These are phyloP conservation scores for Obelidium mucronatum DNA, from an alignment of 192 early-diverging fungal species.

Conservation along the genomic window DNA sequence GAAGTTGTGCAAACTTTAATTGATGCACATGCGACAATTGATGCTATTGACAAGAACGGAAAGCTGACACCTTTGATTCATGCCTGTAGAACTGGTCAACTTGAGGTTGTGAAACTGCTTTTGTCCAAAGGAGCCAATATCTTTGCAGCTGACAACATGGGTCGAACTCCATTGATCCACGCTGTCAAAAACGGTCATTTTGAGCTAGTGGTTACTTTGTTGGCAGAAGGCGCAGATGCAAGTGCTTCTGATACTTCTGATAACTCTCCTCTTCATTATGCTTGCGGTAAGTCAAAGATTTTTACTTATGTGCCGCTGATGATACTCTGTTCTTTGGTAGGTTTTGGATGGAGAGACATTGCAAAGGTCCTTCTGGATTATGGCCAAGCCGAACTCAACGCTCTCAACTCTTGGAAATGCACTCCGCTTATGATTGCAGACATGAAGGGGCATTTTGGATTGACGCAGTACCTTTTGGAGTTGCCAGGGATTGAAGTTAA, in stretches of 20 bases:
- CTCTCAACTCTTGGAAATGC: constrained; percentile 57
- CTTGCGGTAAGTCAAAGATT: constrained; percentile 31
- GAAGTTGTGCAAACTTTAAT: constrained; percentile 50
- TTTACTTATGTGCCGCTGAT: not conserved
- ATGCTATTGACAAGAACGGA: constrained; percentile 38
- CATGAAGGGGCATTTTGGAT: constrained; percentile 58
- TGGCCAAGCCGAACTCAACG: constrained; percentile 47
- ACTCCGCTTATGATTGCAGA: constrained; percentile 60
- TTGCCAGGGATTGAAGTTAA: constrained; percentile 48
- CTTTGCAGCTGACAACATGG: constrained; percentile 42
- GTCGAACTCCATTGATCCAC: constrained; percentile 35
- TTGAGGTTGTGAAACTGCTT: constrained; percentile 48
- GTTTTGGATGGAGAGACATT: constrained; percentile 51
- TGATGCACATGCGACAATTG: constrained; percentile 45
- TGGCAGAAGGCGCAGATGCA: constrained; percentile 53
- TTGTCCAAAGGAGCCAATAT: constrained; percentile 49
- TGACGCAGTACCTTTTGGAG: constrained; percentile 50
- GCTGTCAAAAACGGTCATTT: constrained; percentile 54
- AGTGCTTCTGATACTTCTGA: constrained; percentile 51
- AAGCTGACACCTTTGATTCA: constrained; percentile 38
- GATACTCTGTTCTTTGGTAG: constrained; percentile 31
- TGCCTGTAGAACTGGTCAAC: constrained; percentile 32
- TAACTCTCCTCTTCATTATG: constrained; percentile 61
- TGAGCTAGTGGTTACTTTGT: constrained; percentile 47
- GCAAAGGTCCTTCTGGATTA: constrained; percentile 49